Evolutionary conservation across 225 moss, liverwort and hornwort species (phyloP).

Genomic region (Thuidium tamariscinum): DNA sequence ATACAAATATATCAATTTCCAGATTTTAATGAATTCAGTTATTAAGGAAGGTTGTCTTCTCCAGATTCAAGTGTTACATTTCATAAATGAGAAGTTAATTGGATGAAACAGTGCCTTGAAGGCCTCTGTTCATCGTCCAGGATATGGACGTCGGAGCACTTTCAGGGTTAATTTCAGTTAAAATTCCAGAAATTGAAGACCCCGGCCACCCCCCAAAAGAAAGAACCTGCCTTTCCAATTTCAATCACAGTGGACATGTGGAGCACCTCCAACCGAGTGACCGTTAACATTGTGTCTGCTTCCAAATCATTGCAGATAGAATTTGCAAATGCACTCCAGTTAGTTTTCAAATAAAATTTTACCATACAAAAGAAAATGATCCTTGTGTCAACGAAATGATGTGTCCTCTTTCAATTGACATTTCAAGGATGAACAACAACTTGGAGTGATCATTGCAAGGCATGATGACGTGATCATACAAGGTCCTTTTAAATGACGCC

Average conservation of each 20-base stretch:
- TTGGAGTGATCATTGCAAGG: background rate
- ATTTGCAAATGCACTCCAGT: background rate
- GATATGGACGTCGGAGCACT: too few relatives aligned
- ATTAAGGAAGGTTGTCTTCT: too few relatives aligned
- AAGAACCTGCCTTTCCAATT: too few relatives aligned
- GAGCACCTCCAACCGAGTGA: too few relatives aligned
- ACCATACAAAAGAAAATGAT: background rate
- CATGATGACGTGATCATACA: background rate
- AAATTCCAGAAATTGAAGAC: background rate
- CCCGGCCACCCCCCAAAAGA: rapidly evolving
- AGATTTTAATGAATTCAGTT: too few relatives aligned
- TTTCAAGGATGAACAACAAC: background rate
- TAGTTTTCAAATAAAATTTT: background rate
- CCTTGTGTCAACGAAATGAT: background rate
- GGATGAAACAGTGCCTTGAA: too few relatives aligned
- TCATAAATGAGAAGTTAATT: too few relatives aligned
- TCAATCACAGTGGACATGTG: too few relatives aligned
- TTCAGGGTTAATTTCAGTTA: too few relatives aligned
- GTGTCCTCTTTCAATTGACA: background rate
- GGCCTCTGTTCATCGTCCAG: too few relatives aligned
- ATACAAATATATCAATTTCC: too few relatives aligned
- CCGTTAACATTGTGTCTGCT: rapidly evolving
- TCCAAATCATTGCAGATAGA: background rate
- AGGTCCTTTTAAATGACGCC: background rate
- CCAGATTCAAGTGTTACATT: too few relatives aligned